Base-by-base conservation (phyloP, 768 basidiomycete species). In the Mycena pura region DNA sequence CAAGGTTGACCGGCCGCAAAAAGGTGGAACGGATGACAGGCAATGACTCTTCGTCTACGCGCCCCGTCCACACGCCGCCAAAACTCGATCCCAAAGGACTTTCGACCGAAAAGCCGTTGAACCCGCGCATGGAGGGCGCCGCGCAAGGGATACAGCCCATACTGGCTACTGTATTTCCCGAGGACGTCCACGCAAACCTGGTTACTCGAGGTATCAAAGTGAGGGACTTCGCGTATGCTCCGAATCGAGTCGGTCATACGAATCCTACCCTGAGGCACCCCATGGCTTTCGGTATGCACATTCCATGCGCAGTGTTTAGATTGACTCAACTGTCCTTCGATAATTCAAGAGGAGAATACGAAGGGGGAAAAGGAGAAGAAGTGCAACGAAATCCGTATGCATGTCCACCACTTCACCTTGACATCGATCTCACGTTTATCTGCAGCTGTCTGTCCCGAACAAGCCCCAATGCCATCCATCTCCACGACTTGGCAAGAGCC, bases 151-250 rank as follows among this genome's bases (percentile, higher is more conserved):
- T n/a, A n/a, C n/a, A n/a, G n/a, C n/a, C n/a, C n/a, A n/a, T n/a
- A n/a, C n/a, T 40, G 34, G 39, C 57, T 5, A 50, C 63, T 5
- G 31, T 29, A 9, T 51, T 14, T 7, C 21, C 40, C 2, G 59
- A 65, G 51, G 60, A 65, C 1, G n/a, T 41, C 22, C 64, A 65
- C 7, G 25, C 15, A 21, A n/a, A 48, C 14, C n/a, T 62, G 5
- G 60, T 58, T 2, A 29, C 48, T 9, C 9, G 4, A 5, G 64
- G 60, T 5, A 62, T 65, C 60, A 62, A 58, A 49, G 64, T 65
- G 39, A 50, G 60, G 41, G 64, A 65, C 46, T 65, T 65, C 54
- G 64, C 64, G 4, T 65, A 65, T 44, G 56, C 64, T 9, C 25
- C 34, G 0, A 31, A 7, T 21, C 36, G 59, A 14, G 51, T 54